Evolutionary conservation across 768 basidiomycete genomes (phyloP), one percentile per base, ranked within the genome.

Genomic region (Serendipita vermifera): DNA sequence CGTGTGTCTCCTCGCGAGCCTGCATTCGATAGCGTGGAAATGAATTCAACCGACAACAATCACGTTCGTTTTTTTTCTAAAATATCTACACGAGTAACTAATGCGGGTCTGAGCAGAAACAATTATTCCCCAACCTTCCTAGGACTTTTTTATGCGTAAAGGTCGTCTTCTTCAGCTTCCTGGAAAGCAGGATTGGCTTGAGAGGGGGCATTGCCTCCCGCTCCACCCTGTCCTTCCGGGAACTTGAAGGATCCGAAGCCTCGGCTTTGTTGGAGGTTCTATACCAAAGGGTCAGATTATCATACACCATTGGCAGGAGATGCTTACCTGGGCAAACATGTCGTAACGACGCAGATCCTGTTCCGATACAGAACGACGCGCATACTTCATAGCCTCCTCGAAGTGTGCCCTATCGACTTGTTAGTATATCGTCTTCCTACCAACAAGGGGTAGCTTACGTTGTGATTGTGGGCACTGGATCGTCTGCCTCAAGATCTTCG

Each of bases 201-300:
- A 15, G 46, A 22, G n/a, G 46, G 22, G 26, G 69, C 69, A 20
- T 64, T 64, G 43, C 66, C 62, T 9, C 9, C 57, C 51, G 62
- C 53, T 6, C 56, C 33, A 35, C 71, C 63, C 14, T 65, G 67
- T 54, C 80, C 77, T 63, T 93, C 93, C 29, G 96, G 96, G 91
- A 99, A 99, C 77, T 89, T 93, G 83, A 99, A 99, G 72, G 84
- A 85, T 46, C 94, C 93, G 66, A 96, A 92, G 40, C 84, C 85
- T 66, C 90, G 83, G 59, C 87, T 87, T 69, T 91, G 90, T 71
- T 89, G 88, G 59, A 91, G 72, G 69, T 89, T 90, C 84, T 88
- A 62, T 22, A n/a, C 33, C 38, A 3, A 31, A 54, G n/a, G n/a
- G 15, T 20, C n/a, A 31, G 31, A 5, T 0, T 3, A 40, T 51